A percentile compares a stretch with the other conserved stretches of the same genome.
phyloP scores from a whole-genome alignment of 306 rosid genomes.

The Begonia peltatifolia region DNA sequence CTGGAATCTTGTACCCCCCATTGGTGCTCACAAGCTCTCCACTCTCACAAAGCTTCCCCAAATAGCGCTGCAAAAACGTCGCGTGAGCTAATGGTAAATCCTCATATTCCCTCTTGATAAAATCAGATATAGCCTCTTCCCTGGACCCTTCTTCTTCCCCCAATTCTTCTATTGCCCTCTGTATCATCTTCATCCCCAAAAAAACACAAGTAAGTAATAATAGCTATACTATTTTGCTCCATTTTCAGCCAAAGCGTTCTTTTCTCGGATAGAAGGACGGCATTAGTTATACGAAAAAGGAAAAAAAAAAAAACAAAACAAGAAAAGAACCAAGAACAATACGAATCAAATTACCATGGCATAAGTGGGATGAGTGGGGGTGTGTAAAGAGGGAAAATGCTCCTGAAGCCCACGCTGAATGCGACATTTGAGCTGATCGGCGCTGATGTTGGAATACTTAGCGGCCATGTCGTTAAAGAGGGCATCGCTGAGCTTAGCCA shows the following conservation, averaged over 20 bases:
- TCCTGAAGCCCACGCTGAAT: constrained; percentile 6
- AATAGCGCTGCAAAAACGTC: constrained; percentile 14
- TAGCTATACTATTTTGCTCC: not conserved
- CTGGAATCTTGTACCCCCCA: constrained; percentile 10
- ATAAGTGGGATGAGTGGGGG: constrained; percentile 20
- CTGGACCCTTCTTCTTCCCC: constrained; percentile 18
- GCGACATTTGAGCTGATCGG: constrained; percentile 1
- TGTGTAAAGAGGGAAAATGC: constrained; percentile 9
- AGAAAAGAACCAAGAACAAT: not conserved
- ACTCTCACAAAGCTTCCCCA: constrained; percentile 24
- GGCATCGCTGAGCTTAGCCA: constrained; percentile 5
- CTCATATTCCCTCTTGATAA: constrained; percentile 13
- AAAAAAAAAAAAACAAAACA: not conserved
- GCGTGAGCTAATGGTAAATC: constrained; percentile 20
- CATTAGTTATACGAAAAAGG: not conserved
- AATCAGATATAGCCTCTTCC: constrained; percentile 13
- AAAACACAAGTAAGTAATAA: too few species aligned
- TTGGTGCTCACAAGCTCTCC: constrained; percentile 14
- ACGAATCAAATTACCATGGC: constrained; percentile 12
- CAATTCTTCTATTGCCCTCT: constrained; percentile 17
- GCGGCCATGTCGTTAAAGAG: constrained; percentile 5
- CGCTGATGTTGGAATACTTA: not conserved
- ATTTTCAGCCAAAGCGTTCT: not conserved
- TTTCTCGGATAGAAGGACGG: not conserved
- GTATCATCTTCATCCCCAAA: constrained; percentile 19